Percentiles rank a stretch among this genome's conserved stretches.
phyloP scores from a whole-genome alignment of 306 rosid genomes.

The Albizia julibrissin region DNA sequence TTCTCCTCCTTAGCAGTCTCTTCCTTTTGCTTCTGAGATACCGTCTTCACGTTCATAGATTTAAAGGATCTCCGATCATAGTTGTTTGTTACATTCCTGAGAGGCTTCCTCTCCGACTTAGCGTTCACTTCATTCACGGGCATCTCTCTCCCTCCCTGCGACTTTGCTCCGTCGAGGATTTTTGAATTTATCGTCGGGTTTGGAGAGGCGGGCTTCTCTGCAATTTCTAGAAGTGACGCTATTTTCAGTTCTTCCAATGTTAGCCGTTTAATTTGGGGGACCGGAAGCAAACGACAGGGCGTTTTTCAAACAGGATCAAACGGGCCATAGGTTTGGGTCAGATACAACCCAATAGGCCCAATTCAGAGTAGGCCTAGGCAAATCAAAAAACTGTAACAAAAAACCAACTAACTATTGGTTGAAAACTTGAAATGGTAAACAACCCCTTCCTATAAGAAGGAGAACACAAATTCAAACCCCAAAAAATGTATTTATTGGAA shows the following conservation, averaged over 20 bases:
- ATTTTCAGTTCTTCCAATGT: background rate
- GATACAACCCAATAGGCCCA: background rate
- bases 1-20: constrained; percentile 18
- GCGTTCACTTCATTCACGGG: constrained; percentile 36
- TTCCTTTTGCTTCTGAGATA: constrained; percentile 18
- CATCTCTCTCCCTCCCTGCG: constrained; percentile 25
- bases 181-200: constrained; percentile 2
- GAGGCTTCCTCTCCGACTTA: constrained; percentile 45
- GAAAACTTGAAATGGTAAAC: accelerated
- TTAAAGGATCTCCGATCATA: constrained; percentile 34
- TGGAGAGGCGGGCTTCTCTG: constrained; percentile 14
- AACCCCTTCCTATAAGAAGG: accelerated
- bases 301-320: background rate
- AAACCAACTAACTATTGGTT: too few species aligned
- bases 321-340: background rate
- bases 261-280: background rate
- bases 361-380: background rate
- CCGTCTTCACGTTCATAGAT: constrained; percentile 16
- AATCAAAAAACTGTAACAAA: too few species aligned
- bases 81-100: constrained; percentile 47
- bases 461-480: too few species aligned
- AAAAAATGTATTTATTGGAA: accelerated
- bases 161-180: background rate
- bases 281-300: background rate
- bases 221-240: background rate